Conservation (phyloP, 768 basidiomycete genomes). For the Termitomyces sp. region DNA sequence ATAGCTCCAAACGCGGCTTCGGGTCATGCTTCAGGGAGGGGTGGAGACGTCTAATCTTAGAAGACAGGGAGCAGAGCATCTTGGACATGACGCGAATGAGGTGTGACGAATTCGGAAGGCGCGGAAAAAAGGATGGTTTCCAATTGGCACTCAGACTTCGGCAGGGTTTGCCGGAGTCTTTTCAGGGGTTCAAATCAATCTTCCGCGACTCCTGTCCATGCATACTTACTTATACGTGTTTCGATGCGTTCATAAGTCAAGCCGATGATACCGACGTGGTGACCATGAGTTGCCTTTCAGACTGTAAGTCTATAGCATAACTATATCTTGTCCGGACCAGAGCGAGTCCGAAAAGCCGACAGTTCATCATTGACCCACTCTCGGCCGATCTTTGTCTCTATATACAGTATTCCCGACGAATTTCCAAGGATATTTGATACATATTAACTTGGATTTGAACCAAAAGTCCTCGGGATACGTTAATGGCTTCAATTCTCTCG, state of each 20-base stretch:
- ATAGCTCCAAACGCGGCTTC: not conserved
- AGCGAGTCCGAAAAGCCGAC: not conserved
- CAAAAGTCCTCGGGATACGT: not conserved
- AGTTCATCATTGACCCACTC: not conserved
- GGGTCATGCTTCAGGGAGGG: too few relatives aligned
- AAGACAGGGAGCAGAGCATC: not conserved
- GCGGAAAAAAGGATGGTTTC: not conserved
- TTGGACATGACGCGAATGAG: not conserved
- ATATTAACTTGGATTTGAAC: not conserved
- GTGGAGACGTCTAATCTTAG: too few relatives aligned
- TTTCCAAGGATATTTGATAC: not conserved
- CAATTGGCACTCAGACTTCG: not conserved
- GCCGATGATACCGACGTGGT: not conserved
- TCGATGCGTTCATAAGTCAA: not conserved
- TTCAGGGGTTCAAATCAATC: not conserved
- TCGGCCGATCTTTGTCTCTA: not conserved
- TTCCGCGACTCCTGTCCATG: not conserved
- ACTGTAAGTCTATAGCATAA: not conserved
- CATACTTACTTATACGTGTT: too few relatives aligned
- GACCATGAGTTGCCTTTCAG: not conserved
- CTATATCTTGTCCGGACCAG: not conserved
- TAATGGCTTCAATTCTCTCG: not conserved
- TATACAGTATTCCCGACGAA: not conserved
- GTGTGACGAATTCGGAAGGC: not conserved
- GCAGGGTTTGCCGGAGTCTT: not conserved